Conservation (phyloP, 2,329 filamentous ascomycete genomes). For the Aspergillus tamarii region DNA sequence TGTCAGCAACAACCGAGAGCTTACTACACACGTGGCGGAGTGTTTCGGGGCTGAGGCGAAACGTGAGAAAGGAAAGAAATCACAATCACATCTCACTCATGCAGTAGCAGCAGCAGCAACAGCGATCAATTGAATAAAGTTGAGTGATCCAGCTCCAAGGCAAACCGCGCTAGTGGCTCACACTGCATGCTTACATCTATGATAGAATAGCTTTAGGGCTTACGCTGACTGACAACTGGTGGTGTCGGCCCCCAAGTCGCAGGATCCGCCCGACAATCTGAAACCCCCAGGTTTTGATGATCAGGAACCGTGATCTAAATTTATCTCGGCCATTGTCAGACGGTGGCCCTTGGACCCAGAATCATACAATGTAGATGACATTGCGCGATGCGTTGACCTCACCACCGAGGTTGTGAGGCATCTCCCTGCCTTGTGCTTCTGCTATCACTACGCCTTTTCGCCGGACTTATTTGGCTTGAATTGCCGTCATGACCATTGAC, state of each 20-base stretch:
- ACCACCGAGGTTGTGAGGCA: not conserved
- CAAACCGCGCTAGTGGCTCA: not conserved
- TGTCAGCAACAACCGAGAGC: not conserved
- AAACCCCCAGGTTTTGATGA: not conserved
- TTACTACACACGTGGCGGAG: not conserved
- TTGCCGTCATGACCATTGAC: not conserved
- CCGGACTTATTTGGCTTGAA: not conserved
- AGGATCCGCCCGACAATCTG: not conserved
- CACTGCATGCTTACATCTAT: not conserved
- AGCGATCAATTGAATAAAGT: not conserved
- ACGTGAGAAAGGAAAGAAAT: not conserved
- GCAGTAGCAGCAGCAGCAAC: not conserved
- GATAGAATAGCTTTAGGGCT: not conserved
- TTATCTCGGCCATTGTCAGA: not conserved
- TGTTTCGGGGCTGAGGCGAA: not conserved
- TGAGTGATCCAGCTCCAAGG: not conserved
- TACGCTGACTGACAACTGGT: not conserved
- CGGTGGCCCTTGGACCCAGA: not conserved
- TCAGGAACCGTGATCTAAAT: not conserved
- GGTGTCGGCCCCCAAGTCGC: not conserved
- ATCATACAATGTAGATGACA: not conserved
- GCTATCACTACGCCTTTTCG: not conserved
- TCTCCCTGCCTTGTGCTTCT: not conserved
- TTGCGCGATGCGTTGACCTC: not conserved
- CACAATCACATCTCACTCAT: not conserved